Evolutionary conservation across 306 rosid genomes (phyloP), one percentile per base, ranked within the genome.

Genomic region (Prunus padus): DNA sequence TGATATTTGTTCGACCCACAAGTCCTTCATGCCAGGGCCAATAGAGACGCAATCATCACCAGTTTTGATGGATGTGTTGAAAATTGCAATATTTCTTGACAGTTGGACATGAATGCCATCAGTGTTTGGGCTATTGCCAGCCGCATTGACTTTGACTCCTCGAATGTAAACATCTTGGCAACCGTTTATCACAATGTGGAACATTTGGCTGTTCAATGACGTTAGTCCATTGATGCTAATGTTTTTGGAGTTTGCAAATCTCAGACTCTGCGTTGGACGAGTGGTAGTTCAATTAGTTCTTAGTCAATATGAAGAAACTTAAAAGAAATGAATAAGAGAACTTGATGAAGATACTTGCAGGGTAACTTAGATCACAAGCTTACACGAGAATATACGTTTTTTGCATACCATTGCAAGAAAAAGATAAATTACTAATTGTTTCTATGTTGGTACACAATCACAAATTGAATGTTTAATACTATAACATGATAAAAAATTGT

Each of bases 1-100:
- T 1, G 19, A 40, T 55, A 68, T 74, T 26, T 45, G 66, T 57
- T 80, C 67, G 4, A 80, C 74, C 83, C 83, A 80, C 37, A 80
- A 26, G 51, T 74, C 59, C 20, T 67, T 71, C 28, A 71, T 74
- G 49, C 79, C 76, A 4, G 83, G 79, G 76, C 79, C 79, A 63
- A 80, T 74, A 11, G 83, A 80, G 57, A 67, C 59, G 8, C 72
- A 80, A 7, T 80, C 79, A 52, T 80, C 83, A 37, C 83, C 72
- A 1, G 76, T 74, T 74, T 52, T 49, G 23, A 80, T 46, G 26
- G 75, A 46, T 18, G 83, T 47, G 66, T 80, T 28, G 37, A 59
- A 30, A 57, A 74, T 80, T 22, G 26, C 28, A 11, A 80, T 76
- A 23, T 61, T 74, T 57, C 22, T 62, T 0, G 79, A 80, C 0